Evolutionary conservation across 768 basidiomycete genomes (phyloP), one percentile per base, ranked within the genome.

Genomic region (Epithele typhae): DNA sequence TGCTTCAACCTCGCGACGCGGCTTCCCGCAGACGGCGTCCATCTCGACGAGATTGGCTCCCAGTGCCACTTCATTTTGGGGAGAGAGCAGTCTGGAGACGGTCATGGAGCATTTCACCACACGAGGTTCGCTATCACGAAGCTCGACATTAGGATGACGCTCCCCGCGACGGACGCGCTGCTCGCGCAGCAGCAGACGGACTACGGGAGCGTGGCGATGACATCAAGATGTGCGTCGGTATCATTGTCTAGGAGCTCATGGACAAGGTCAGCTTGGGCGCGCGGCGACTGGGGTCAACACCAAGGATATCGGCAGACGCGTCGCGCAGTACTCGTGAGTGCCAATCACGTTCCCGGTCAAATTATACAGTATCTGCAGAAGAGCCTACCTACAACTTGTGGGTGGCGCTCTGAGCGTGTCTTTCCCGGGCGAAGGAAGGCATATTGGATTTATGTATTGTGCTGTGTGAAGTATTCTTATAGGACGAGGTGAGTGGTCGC

Each of bases 121-220:
- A 8, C 74, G 83, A 18, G 81, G 84, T 2, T 64, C 84, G 25
- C 81, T 6, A 75, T 84, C 52, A 85, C 83, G 1, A 82, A 84
- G 58, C 72, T 85, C 38, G 82, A 85, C 56, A 78, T 79, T 53
- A 71, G 82, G 37, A 79, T 82, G 70, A 70, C 69, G 5, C 66
- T 78, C 8, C 81, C 81, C 8, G 70, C 66, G 17, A 80, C 78
- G 1, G 54, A 60, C 4, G 74, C 73, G 1, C 66, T 75, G 19
- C 67, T 78, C 27, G 68, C 64, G 19, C 78, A 82, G 55, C 81
- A 84, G 58, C 67, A 73, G 58, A 67, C 64, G 49, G 81, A 84
- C 57, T 84, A 82, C 53, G 60, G 72, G 59, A 72, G 68, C 23
- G 73, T 82, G 32, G 70, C 82, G 45, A 48, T 62, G n/a, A 48